Evolutionary conservation across 805 yeast species (phyloP), one percentile per base, ranked within the genome.

Genomic region (Naumovozyma baii): DNA sequence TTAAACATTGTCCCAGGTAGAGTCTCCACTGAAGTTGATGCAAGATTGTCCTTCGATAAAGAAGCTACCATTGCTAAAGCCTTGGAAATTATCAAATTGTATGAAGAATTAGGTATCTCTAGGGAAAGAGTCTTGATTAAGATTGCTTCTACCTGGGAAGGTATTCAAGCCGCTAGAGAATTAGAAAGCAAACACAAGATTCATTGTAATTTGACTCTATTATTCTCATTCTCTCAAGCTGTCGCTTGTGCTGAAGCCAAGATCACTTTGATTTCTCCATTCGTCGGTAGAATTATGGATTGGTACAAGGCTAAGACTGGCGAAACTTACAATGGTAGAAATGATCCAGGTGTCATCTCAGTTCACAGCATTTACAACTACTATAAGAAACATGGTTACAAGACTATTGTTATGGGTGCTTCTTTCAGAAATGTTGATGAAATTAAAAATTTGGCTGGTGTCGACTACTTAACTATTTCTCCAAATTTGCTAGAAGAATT

Each of bases 401-500:
- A 90, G 58, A 90, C 98, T 66, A 87, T 90, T 62, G 96, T 90
- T 60, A 90, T 90, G 98, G 98, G 96, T 67, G 97, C 98, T 44
- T 88, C 96, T 42, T 90, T 90, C 85, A 88, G 98, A 78, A 90
- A 86, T 73, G 68, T 72, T 45, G 95, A 88, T 52, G 96, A 90
- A 73, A 84, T 90, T 69, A 81, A 80, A 67, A 95, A 92, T 54
- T 74, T 90, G 54, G 96, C 97, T 45, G 98, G 98, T 64, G 80
- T 83, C 63, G 98, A 90, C 67, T 90, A 69, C 77, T 74, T 90
- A 68, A 90, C 98, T 61, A 85, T 90, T 56, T 74, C 97, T 55
- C 96, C 96, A 62, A 76, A 73, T 61, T 75, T 90, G 59, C 78
- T 90, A 63, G 95, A 88, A 68, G 82, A 84, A 69, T 76, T 90